Percentiles rank a stretch among this genome's conserved stretches.
Conservation (phyloP, 2,329 filamentous ascomycete species). For the Cordyceps pruinosa region DNA sequence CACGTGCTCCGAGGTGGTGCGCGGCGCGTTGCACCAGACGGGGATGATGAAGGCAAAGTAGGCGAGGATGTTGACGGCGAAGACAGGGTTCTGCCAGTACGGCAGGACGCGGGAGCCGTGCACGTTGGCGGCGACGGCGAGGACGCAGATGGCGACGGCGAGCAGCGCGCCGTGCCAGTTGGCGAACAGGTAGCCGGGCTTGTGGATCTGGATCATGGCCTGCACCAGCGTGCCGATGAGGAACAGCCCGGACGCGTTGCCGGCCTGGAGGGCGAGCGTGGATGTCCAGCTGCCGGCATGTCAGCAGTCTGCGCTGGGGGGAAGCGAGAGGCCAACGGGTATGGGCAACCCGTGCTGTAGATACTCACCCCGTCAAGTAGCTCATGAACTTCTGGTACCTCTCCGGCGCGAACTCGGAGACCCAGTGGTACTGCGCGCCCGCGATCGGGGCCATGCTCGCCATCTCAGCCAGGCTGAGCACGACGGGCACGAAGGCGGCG, state of each 20-base stretch:
- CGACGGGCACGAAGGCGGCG: conserved; percentile 5
- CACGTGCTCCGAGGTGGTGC: conserved; percentile 10
- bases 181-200: conserved; percentile 5
- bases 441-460: conserved; percentile 8
- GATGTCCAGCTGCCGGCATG: conserved; percentile 13
- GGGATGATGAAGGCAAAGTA: conserved; percentile 14
- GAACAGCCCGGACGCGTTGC: conserved; percentile 14
- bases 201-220: conserved; percentile 13
- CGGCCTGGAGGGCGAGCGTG: conserved; percentile 15
- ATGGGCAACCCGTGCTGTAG: not conserved
- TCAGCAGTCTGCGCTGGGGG: too few relatives aligned
- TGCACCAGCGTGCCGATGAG: conserved; percentile 14
- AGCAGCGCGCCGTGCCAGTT: conserved; percentile 15
- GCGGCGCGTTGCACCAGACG: conserved; percentile 15
- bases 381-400: conserved; percentile 12
- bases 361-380: conserved; percentile 11
- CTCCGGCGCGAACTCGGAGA: conserved; percentile 11
- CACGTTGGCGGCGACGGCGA: conserved; percentile 11
- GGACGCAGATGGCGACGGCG: conserved; percentile 7
- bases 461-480: conserved; percentile 12
- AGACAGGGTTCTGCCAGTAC: conserved; percentile 14
- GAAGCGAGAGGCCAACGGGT: too few relatives aligned
- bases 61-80: conserved; percentile 13
- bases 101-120: conserved; percentile 11
- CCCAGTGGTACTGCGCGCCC: conserved; percentile 13